Evolutionary conservation across 176 grass and related monocot genomes (phyloP).

Genomic region (Aegilops speltoides): DNA sequence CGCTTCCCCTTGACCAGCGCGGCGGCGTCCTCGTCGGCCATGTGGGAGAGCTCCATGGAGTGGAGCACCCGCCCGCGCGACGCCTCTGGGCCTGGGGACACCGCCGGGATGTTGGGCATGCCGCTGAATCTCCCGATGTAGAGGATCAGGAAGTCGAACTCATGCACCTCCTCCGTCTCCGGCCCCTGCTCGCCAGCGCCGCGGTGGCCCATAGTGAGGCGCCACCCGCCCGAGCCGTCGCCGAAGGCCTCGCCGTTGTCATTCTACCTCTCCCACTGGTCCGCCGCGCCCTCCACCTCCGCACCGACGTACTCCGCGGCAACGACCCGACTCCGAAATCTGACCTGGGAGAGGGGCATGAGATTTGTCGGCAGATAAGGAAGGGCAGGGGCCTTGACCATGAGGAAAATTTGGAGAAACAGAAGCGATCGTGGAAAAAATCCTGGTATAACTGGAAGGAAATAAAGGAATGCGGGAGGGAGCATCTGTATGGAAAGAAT

Average conservation of each 20-base stretch:
- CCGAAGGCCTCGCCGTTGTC: slow-evolving; percentile 74
- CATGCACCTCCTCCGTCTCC: slow-evolving; percentile 28
- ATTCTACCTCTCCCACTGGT: slow-evolving; percentile 47
- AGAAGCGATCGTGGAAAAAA: no score
- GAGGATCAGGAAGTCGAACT: slow-evolving; percentile 74
- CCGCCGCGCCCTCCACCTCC: not conserved
- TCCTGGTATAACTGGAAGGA: no score
- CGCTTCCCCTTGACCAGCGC: slow-evolving; percentile 48
- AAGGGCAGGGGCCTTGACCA: no score
- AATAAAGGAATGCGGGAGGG: no score
- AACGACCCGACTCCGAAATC: slow-evolving; percentile 41
- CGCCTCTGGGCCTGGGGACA: slow-evolving; percentile 54
- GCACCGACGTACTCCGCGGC: slow-evolving; percentile 36
- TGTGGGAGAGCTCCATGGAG: slow-evolving; percentile 50
- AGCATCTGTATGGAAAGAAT: no score
- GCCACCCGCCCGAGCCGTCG: slow-evolving; percentile 12
- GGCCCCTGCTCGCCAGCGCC: not conserved
- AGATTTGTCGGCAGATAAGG: no score
- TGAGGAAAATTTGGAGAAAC: no score
- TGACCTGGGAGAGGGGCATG: slow-evolving; percentile 7
- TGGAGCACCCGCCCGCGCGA: slow-evolving; percentile 63
- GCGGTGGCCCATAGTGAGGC: slow-evolving; percentile 26
- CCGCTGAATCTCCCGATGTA: slow-evolving; percentile 83
- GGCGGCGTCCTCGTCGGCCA: slow-evolving; percentile 36
- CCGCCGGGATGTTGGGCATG: slow-evolving; percentile 53